A percentile compares a stretch with the other conserved stretches of the same genome.
Conservation (phyloP, 2,329 filamentous ascomycete genomes). For the Phialophora chinensis region DNA sequence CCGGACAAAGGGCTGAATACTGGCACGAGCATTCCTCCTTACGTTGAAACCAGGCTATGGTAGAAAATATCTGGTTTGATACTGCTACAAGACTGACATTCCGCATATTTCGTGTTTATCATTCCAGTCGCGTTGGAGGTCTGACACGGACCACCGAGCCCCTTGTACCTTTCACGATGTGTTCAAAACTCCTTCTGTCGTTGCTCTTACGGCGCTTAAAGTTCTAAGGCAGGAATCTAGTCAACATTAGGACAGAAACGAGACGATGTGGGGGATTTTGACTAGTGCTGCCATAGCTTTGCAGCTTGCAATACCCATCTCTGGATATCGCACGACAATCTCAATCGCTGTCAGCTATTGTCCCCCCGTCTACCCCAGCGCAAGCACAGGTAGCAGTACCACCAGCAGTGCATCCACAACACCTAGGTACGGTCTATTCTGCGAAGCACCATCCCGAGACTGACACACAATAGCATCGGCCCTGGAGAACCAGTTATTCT, state of each 20-base stretch:
- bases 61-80: not conserved
- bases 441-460: not conserved
- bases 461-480: slow-evolving; percentile 9
- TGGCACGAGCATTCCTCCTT: slow-evolving; percentile 15
- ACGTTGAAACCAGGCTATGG: not conserved
- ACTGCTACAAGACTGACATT: slow-evolving; percentile 19
- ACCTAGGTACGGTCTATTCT: slow-evolving; percentile 23
- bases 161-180: not conserved
- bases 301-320: slow-evolving; percentile 17
- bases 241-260: not conserved
- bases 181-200: not conserved
- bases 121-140: slow-evolving; percentile 28
- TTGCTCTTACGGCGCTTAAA: not conserved
- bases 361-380: slow-evolving; percentile 29
- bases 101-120: slow-evolving; percentile 20
- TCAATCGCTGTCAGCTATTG: slow-evolving; percentile 30
- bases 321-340: slow-evolving; percentile 33
- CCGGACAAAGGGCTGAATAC: not conserved
- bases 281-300: slow-evolving; percentile 17
- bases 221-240: slow-evolving; percentile 4
- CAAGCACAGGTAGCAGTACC: slow-evolving; percentile 19
- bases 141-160: slow-evolving; percentile 23
- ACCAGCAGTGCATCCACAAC: slow-evolving; percentile 12
- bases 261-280: slow-evolving; percentile 24
- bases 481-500: slow-evolving; percentile 17